Base-by-base conservation (phyloP, 2,329 filamentous ascomycete genomes). In the Parasarocladium wereldwijsianum region DNA sequence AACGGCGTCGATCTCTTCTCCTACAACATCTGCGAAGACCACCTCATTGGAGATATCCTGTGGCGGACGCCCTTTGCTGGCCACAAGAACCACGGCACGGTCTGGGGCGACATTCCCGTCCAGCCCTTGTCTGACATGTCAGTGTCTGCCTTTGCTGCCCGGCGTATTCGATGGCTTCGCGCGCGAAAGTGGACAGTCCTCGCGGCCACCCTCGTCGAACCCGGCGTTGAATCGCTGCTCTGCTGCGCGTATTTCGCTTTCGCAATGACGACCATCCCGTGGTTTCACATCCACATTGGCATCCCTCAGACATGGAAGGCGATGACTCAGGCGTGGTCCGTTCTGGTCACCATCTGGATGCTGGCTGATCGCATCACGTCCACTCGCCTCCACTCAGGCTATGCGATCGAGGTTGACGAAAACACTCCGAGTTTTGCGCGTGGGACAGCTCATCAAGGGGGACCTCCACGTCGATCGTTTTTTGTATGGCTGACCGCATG, bases 1-100 rank as follows among this genome's bases (percentile, higher is more conserved):
- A 49, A 48, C 0, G 92, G 90, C 0, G 76, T 98, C 39, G 85
- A 96, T 52, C 86, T 76, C 55, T 98, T 98, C 55, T 93, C 84
- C 3, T 69, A 83, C 39, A 93, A 93, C 47, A 96, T 98, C 46
- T 98, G 90, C 58, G 92, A 98, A 51, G 90, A 98, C 47, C 90
- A 98, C 45, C 61, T 94, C 15, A 93, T 98, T 32, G 87, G 87
- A 9, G 90, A 98, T 41, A 58, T 90, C 1, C 65, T 98, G 4
- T 98, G 86, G 85, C 74, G 75, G 32, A 66, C 70, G n/a, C 46
- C 56, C 3, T 54, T 79, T 5, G 65, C 69, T 0, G 66, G 69
- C 2, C 78, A 70, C 55, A 66, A 68, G 23, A 92, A 92, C 43
- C 90, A 98, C 49, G 80, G 73, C 5, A 64, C 96, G 34, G 73